Percentiles rank a stretch among this genome's conserved stretches.
These are phyloP conservation scores for Globisporangium paroecandrum DNA, from an alignment of 352 stramenopile genomes.

Conservation along the genomic window DNA sequence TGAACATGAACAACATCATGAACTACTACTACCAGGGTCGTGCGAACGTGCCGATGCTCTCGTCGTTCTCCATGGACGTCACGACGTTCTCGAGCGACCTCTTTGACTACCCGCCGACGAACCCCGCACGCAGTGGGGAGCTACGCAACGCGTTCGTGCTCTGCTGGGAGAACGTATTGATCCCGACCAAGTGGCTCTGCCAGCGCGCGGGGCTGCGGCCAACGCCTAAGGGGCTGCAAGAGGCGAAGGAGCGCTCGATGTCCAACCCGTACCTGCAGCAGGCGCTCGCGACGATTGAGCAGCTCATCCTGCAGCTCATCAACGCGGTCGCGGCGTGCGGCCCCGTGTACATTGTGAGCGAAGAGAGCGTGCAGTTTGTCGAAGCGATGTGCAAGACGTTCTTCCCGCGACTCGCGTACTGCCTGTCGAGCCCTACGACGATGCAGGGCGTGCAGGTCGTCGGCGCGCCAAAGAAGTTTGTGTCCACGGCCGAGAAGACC, in stretches of 20 bases:
- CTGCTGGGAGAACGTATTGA: slow-evolving; percentile 67
- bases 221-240: slow-evolving; percentile 32
- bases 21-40: slow-evolving; percentile 35
- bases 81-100: slow-evolving; percentile 52
- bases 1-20: slow-evolving; percentile 27
- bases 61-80: slow-evolving; percentile 63
- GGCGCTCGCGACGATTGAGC: slow-evolving; percentile 54
- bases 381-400: slow-evolving; percentile 59
- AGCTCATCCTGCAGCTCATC: slow-evolving; percentile 50
- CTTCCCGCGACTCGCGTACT: slow-evolving; percentile 63
- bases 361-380: slow-evolving; percentile 58
- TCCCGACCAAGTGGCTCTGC: slow-evolving; percentile 61
- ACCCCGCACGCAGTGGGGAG: slow-evolving; percentile 13
- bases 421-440: slow-evolving; percentile 38
- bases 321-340: slow-evolving; percentile 42
- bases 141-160: slow-evolving; percentile 60
- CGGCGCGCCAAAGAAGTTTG: slow-evolving; percentile 50
- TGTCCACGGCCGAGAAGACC: slow-evolving; percentile 46
- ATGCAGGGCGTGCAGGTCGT: slow-evolving; percentile 64
- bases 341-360: slow-evolving; percentile 63
- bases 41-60: slow-evolving; percentile 32
- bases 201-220: slow-evolving; percentile 46
- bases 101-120: slow-evolving; percentile 42
- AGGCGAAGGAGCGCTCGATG: slow-evolving; percentile 47
- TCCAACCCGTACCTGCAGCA: slow-evolving; percentile 43